Evolutionary conservation across 2,329 filamentous ascomycete genomes (phyloP).

Genomic region (Alternaria arborescens): DNA sequence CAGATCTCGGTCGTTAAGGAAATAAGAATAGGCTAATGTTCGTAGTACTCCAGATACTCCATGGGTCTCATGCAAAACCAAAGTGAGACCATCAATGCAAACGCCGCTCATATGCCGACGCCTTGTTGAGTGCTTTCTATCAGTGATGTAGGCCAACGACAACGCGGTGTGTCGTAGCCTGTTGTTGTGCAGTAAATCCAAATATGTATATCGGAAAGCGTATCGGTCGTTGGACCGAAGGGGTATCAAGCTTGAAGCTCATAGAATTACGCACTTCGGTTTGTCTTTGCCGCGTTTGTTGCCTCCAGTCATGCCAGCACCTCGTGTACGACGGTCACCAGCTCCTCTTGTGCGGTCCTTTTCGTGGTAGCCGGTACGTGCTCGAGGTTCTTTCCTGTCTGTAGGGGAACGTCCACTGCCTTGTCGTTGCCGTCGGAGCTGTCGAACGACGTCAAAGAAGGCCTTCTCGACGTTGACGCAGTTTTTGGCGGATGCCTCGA

Average conservation of each 20-base stretch:
- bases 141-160: conserved; percentile 35
- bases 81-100: conserved; percentile 44
- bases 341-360: conserved; percentile 29
- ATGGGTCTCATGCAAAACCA: conserved; percentile 41
- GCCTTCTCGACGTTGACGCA: conserved; percentile 99
- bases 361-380: conserved; percentile 23
- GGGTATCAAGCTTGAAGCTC: conserved; percentile 16
- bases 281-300: conserved; percentile 36
- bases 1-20: conserved; percentile 23
- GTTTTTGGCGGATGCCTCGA: conserved; percentile 96
- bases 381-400: conserved; percentile 27
- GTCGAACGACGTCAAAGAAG: conserved; percentile 95
- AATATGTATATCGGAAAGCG: conserved; percentile 31
- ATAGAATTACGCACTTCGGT: conserved; percentile 49
- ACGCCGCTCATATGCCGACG: conserved; percentile 51
- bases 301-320: conserved; percentile 20
- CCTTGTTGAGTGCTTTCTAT: conserved; percentile 44
- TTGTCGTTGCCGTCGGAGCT: conserved; percentile 81
- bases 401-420: conserved; percentile 30
- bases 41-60: conserved; percentile 43
- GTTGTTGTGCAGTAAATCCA: conserved; percentile 37
- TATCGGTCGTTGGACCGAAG: conserved; percentile 13
- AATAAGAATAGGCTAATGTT: conserved; percentile 26
- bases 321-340: conserved; percentile 22
- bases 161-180: conserved; percentile 36